Evolutionary conservation across 148 eudicot species (phyloP).

Genomic region (Vaccinium vitisidaea): DNA sequence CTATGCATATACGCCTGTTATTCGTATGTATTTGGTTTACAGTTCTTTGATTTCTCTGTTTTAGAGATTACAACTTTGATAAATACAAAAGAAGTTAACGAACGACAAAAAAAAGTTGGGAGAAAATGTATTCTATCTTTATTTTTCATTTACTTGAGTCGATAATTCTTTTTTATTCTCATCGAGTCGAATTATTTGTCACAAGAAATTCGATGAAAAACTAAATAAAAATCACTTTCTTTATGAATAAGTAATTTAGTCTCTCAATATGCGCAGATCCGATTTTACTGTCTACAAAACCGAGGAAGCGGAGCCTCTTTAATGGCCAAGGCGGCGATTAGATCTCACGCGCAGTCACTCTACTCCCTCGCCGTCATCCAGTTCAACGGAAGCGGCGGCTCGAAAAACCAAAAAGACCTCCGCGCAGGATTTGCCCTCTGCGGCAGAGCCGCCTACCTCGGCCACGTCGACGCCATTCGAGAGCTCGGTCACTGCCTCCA

Average conservation of each 20-base stretch:
- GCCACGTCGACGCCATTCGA: constrained; percentile 41
- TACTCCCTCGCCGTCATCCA: constrained; percentile 48
- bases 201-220: too few relatives aligned
- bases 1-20: not conserved
- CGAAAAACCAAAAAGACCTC: constrained; percentile 33
- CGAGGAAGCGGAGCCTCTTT: constrained; percentile 33
- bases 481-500: constrained; percentile 54
- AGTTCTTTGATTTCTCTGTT: not conserved
- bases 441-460: constrained; percentile 41
- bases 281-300: constrained; percentile 42
- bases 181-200: too few relatives aligned
- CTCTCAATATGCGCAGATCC: constrained; percentile 29
- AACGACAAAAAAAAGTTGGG: too few relatives aligned
- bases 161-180: too few relatives aligned
- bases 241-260: too few relatives aligned
- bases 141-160: too few relatives aligned
- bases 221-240: too few relatives aligned
- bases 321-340: constrained; percentile 43
- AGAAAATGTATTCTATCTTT: too few relatives aligned
- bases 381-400: constrained; percentile 50
- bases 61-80: not conserved
- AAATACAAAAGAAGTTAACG: too few relatives aligned
- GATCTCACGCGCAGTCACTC: constrained; percentile 35
- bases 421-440: constrained; percentile 39
- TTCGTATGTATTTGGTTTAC: not conserved